A percentile compares a stretch with the other conserved stretches of the same genome.
phyloP scores from a whole-genome alignment of 2,329 filamentous ascomycete genomes.

The Periconia sp. region DNA sequence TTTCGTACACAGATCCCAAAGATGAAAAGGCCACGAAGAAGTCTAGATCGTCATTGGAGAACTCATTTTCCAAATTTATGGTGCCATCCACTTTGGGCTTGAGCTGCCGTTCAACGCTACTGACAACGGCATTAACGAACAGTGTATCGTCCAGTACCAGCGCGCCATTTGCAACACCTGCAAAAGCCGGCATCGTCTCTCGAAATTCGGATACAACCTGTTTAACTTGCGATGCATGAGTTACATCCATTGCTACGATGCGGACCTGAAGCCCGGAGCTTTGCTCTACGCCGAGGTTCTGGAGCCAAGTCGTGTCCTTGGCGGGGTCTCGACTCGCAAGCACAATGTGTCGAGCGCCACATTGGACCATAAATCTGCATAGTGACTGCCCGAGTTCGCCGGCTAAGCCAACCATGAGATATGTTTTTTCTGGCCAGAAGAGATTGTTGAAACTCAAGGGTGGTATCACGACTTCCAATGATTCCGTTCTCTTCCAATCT shows the following conservation, averaged over 20 bases:
- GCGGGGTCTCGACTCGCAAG: constrained; percentile 46
- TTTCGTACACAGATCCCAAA: too few species aligned
- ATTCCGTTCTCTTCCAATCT: too few species aligned
- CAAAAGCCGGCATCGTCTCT: background rate
- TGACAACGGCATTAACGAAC: background rate
- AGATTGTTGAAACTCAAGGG: too few species aligned
- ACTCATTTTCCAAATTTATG: too few species aligned
- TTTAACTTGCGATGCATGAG: too few species aligned
- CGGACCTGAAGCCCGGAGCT: constrained; percentile 4
- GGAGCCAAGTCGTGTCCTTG: constrained; percentile 31
- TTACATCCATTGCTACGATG: constrained; percentile 2
- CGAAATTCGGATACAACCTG: background rate
- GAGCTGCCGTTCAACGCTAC: background rate
- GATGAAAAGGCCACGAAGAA: too few species aligned
- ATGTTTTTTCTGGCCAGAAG: constrained; percentile 2
- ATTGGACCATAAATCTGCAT: constrained; percentile 21
- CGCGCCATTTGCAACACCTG: background rate
- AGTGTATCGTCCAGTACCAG: constrained; percentile 1
- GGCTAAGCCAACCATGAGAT: constrained; percentile 19
- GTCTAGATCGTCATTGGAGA: too few species aligned
- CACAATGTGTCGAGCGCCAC: constrained; percentile 22
- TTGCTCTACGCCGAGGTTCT: constrained; percentile 4
- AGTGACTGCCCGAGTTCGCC: constrained; percentile 22
- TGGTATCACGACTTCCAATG: too few species aligned
- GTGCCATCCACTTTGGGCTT: too few species aligned